phyloP scores from a whole-genome alignment of 169 alveolate genomes.

The Theileria parva region DNA sequence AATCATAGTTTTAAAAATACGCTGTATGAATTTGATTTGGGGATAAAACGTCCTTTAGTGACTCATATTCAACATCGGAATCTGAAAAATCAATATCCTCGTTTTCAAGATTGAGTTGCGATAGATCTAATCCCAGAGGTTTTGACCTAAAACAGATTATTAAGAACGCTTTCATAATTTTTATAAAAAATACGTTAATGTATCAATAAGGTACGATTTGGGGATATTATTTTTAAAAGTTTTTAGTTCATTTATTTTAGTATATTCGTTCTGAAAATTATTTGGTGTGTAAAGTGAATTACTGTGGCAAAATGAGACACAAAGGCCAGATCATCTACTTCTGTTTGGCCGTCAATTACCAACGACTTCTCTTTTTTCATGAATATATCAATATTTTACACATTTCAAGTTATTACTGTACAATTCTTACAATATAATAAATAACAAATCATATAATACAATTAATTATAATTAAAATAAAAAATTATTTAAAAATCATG shows the following conservation, averaged over 20 bases:
- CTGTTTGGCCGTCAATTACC: slow-evolving; percentile 62
- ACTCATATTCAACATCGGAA: slow-evolving; percentile 21
- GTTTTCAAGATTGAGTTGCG: background rate
- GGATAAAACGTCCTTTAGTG: background rate
- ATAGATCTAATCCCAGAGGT: background rate
- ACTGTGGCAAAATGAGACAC: slow-evolving; percentile 68
- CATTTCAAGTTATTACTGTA: background rate
- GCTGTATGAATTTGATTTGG: background rate
- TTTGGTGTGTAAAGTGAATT: background rate
- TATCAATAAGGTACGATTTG: background rate
- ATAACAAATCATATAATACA: background rate
- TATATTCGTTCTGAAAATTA: slow-evolving; percentile 8
- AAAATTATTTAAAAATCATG: background rate
- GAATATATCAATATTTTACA: slow-evolving; percentile 6
- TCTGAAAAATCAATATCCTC: slow-evolving; percentile 50
- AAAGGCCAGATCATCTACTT: slow-evolving; percentile 64
- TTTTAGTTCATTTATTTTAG: slow-evolving; percentile 8
- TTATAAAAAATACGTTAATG: background rate
- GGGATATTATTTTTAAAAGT: slow-evolving; percentile 1
- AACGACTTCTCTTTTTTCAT: slow-evolving; percentile 26
- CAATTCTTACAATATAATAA: background rate
- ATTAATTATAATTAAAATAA: background rate
- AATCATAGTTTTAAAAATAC: background rate
- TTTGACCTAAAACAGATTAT: background rate
- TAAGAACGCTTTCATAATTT: too few species aligned